A percentile compares a stretch with the other conserved stretches of the same genome.
Evolutionary conservation across 2,329 filamentous ascomycete genomes (phyloP).

Genomic region (Endocalyx cinctus): DNA sequence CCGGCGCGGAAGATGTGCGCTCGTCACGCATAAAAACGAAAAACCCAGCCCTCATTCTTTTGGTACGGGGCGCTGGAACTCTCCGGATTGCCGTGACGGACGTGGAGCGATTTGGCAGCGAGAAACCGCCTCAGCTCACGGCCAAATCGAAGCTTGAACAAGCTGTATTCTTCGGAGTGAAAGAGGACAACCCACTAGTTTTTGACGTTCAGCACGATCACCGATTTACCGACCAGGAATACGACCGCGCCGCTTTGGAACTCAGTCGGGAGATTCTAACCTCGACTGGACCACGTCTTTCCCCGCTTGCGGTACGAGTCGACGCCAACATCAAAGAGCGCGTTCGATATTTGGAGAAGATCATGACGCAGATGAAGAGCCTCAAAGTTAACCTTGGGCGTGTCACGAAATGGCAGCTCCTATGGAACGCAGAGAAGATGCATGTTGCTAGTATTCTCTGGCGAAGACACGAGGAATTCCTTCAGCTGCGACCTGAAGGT

Average conservation of each 20-base stretch:
- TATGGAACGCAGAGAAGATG: conserved; percentile 91
- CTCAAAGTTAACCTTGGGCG: conserved; percentile 64
- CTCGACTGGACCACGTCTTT: conserved; percentile 71
- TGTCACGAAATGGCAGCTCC: conserved; percentile 68
- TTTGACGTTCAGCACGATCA: conserved; percentile 66
- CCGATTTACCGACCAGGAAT: conserved; percentile 63
- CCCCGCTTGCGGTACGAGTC: conserved; percentile 67
- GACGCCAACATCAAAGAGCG: conserved; percentile 76
- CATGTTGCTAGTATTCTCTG: conserved; percentile 75
- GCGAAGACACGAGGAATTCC: conserved; percentile 70
- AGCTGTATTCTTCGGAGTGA: conserved; percentile 85
- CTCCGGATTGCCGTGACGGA: conserved; percentile 57
- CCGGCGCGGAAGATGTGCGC: conserved; percentile 42
- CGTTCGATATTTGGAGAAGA: conserved; percentile 66
- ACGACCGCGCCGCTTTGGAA: conserved; percentile 70
- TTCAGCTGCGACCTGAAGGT: conserved; percentile 52
- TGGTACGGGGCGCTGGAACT: conserved; percentile 59
- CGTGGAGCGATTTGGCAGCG: conserved; percentile 55
- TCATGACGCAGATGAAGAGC: conserved; percentile 66
- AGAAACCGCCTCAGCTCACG: conserved; percentile 59
- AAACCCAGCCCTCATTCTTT: conserved; percentile 56
- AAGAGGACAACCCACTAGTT: conserved; percentile 80
- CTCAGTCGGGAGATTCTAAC: conserved; percentile 79
- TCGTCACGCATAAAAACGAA: conserved; percentile 52
- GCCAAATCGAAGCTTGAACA: conserved; percentile 90